A percentile compares a stretch with the other conserved stretches of the same genome.
Conservation (phyloP, 257 asterid species). For the Cordia subcordata region DNA sequence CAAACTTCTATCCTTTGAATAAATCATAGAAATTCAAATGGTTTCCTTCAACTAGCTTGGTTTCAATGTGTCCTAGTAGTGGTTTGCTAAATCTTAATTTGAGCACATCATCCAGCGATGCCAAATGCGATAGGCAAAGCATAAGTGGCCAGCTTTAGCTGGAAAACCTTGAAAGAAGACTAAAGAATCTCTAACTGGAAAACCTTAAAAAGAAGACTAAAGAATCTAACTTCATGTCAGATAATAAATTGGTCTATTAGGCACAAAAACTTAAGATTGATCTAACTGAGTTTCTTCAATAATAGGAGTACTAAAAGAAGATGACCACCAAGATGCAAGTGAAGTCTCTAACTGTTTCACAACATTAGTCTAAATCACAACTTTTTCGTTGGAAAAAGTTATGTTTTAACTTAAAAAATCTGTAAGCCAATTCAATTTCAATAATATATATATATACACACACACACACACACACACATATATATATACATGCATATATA, state of each 20-base stretch:
- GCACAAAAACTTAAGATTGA: conserved; percentile 85
- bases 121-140: conserved; percentile 23
- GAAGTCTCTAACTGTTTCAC: conserved; percentile 21
- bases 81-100: conserved; percentile 73
- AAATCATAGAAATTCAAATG: conserved; percentile 88
- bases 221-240: conserved; percentile 28
- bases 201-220: conserved; percentile 22
- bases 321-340: conserved; percentile 30
- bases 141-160: conserved; percentile 27
- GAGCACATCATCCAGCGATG: conserved; percentile 44
- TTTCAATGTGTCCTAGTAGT: conserved; percentile 44
- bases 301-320: conserved; percentile 68
- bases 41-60: conserved; percentile 56
- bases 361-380: too few species aligned
- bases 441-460: too few species aligned
- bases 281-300: conserved; percentile 86
- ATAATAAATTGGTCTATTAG: conserved; percentile 21
- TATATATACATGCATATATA: too few species aligned
- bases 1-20: conserved; percentile 73
- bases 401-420: too few species aligned
- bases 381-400: too few species aligned
- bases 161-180: too few species aligned
- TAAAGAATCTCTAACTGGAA: conserved; percentile 14
- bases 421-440: too few species aligned
- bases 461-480: too few species aligned